Evolutionary conservation across 768 basidiomycete genomes (phyloP).

Genomic region (Lactarius pseudohatsudake): DNA sequence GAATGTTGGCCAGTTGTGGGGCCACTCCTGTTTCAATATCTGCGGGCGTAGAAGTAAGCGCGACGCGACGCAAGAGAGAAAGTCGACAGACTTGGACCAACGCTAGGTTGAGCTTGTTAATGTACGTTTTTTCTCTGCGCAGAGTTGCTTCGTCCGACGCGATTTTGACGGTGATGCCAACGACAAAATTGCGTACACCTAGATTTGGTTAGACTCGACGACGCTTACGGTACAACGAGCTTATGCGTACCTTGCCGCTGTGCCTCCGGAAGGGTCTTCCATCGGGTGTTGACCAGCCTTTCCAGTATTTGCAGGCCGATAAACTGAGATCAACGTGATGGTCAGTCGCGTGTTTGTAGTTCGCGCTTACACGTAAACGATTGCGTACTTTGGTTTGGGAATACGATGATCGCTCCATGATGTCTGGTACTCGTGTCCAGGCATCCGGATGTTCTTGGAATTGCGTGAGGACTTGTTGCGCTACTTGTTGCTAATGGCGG

Average conservation of each 20-base stretch:
- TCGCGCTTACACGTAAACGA: background rate
- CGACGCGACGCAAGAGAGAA: conserved; percentile 9
- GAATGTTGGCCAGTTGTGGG: conserved; percentile 98
- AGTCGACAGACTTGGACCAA: conserved; percentile 74
- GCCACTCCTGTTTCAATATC: conserved; percentile 99
- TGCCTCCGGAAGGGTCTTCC: conserved; percentile 93
- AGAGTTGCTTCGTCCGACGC: conserved; percentile 87
- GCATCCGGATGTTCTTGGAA: conserved; percentile 96
- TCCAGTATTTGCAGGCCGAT: conserved; percentile 97
- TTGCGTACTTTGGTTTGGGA: conserved; percentile 76
- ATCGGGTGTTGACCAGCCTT: conserved; percentile 89
- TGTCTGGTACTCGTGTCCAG: conserved; percentile 95
- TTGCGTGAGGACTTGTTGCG: conserved; percentile 91
- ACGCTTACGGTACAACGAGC: background rate
- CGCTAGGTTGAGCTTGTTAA: conserved; percentile 96
- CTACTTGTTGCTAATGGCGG: conserved; percentile 78
- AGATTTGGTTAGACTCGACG: conserved; percentile 26
- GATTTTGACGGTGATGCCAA: conserved; percentile 88
- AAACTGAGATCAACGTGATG: conserved; percentile 34
- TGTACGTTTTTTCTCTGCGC: conserved; percentile 89
- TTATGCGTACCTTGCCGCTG: conserved; percentile 75
- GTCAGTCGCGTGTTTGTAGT: conserved; percentile 11
- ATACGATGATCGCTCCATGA: conserved; percentile 81
- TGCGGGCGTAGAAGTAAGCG: conserved; percentile 36
- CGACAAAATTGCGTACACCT: conserved; percentile 97